Base-by-base conservation (phyloP, 2,329 filamentous ascomycete genomes). In the Neurospora crassa region DNA sequence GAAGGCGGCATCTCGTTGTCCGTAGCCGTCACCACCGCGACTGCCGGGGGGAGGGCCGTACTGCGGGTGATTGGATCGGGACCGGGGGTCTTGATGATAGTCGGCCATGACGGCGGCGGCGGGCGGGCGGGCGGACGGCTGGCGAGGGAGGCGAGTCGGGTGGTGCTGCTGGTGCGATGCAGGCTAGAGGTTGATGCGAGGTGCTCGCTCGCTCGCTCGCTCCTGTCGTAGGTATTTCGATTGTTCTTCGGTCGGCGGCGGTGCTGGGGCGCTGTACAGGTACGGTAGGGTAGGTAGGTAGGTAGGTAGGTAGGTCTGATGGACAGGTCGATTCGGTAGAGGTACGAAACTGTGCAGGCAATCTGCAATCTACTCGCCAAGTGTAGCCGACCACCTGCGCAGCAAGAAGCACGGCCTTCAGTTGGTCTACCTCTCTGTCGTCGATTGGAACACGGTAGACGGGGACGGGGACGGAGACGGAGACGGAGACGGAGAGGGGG, bases 1-100 rank as follows among this genome's bases (percentile, higher is more conserved):
- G 82, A 96, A 99, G 75, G 95, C 96, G 76, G 93, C 93, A 88
- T 99, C 94, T 83, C 96, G 91, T 82, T 96, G 92, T 63, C 53
- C 53, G 78, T 85, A 86, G 53, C 53, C 29, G 53, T 63, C 53
- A 63, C 53, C 45, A 24, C 47, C 24, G 29, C 24, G 24, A 34
- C 53, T 63, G 79, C 86, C 86, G 74, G 84, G 83, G 70, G 83
- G 78, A 34, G 81, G 79, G 72, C 85, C 84, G 85, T 87, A 86
- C 75, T 85, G 83, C 53, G 53, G 53, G 24, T 63, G 53, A 71
- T 82, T 81, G 69, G 81, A 81, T 75, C 80, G 82, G 45, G 81
- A 81, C 40, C 76, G 78, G 40, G 77, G 78, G 79, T 87, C 83
- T 76, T 85, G 84, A 73, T 84, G 85, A 76, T 89, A 88, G 78